Conservation (phyloP, 495 filamentous ascomycete species). For the Penicillium dipodomyicola region DNA sequence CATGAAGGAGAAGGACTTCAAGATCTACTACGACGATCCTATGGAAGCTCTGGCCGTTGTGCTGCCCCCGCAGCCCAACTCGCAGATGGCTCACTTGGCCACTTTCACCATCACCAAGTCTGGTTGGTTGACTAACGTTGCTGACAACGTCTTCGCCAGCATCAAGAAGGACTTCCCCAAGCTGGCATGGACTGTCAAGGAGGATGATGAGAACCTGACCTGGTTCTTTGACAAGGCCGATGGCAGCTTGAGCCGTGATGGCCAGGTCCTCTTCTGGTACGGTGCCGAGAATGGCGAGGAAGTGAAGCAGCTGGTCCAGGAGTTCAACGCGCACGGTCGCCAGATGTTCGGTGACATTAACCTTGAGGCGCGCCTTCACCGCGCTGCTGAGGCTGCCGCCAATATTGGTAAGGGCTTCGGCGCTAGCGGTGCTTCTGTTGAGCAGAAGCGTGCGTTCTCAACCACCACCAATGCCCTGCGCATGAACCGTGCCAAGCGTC, state of each 20-base stretch:
- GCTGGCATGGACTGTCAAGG: conserved; percentile 95
- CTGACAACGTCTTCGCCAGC: conserved; percentile 94
- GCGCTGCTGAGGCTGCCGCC: conserved; percentile 65
- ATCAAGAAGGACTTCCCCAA: conserved; percentile 91
- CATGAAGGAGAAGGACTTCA: conserved; percentile 74
- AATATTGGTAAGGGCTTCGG: conserved; percentile 53
- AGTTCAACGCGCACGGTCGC: conserved; percentile 79
- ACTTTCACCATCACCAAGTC: conserved; percentile 95
- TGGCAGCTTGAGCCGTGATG: conserved; percentile 79
- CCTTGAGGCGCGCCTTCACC: conserved; percentile 77
- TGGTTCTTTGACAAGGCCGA: conserved; percentile 99
- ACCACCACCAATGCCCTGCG: conserved; percentile 50
- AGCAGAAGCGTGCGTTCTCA: conserved; percentile 67
- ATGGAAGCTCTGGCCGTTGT: conserved; percentile 97
- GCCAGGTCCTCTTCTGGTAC: conserved; percentile 96
- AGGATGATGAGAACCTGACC: conserved; percentile 93
- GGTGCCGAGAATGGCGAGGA: conserved; percentile 84
- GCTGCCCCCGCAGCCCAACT: conserved; percentile 60
- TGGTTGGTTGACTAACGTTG: conserved; percentile 92
- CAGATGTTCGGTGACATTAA: conserved; percentile 91
- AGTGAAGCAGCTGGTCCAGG: conserved; percentile 80
- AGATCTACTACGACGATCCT: conserved; percentile 92
- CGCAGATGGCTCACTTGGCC: conserved; percentile 69
- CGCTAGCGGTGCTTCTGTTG: conserved; percentile 44
- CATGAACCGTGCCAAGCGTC: conserved; percentile 32